These are phyloP conservation scores for Sporothrix protearum DNA, from an alignment of 2,329 filamentous ascomycete genomes.

Conservation along the genomic window DNA sequence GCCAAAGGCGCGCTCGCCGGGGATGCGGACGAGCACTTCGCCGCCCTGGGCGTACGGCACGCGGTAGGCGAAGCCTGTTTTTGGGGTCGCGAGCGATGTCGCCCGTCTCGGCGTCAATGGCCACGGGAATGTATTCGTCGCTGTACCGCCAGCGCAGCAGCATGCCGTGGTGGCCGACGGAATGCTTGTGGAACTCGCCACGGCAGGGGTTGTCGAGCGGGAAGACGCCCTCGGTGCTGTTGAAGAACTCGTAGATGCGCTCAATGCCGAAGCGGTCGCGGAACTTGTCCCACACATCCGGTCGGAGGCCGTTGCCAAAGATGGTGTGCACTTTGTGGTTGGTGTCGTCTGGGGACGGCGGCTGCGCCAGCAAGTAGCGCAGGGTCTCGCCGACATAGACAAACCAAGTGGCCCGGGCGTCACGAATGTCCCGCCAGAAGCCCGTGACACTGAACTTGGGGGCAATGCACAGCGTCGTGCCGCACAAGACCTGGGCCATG, in stretches of 20 bases:
- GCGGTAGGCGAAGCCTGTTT: conserved; percentile 64
- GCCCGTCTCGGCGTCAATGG: conserved; percentile 64
- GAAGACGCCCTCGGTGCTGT: conserved; percentile 70
- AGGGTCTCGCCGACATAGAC: conserved; percentile 77
- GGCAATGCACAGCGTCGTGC: conserved; percentile 58
- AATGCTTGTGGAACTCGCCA: conserved; percentile 59
- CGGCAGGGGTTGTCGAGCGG: conserved; percentile 56
- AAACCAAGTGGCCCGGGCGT: conserved; percentile 65
- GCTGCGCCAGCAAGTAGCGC: conserved; percentile 67
- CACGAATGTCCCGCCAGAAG: conserved; percentile 71
- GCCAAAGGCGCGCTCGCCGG: conserved; percentile 56
- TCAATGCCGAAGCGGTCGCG: conserved; percentile 60
- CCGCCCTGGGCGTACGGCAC: conserved; percentile 64
- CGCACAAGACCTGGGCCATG: conserved; percentile 52
- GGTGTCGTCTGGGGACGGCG: conserved; percentile 58
- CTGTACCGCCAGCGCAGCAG: conserved; percentile 52
- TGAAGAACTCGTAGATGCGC: conserved; percentile 71
- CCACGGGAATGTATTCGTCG: conserved; percentile 61
- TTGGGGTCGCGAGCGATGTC: conserved; percentile 62
- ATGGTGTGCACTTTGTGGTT: conserved; percentile 57
- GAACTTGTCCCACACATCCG: conserved; percentile 66
- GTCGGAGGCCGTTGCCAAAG: conserved; percentile 64
- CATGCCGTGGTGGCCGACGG: conserved; percentile 68
- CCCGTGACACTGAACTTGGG: conserved; percentile 64
- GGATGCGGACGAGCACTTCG: conserved; percentile 67